These are phyloP conservation scores for Aspergillus pseudoterreus DNA, from an alignment of 2,329 filamentous ascomycete genomes.

Conservation along the genomic window DNA sequence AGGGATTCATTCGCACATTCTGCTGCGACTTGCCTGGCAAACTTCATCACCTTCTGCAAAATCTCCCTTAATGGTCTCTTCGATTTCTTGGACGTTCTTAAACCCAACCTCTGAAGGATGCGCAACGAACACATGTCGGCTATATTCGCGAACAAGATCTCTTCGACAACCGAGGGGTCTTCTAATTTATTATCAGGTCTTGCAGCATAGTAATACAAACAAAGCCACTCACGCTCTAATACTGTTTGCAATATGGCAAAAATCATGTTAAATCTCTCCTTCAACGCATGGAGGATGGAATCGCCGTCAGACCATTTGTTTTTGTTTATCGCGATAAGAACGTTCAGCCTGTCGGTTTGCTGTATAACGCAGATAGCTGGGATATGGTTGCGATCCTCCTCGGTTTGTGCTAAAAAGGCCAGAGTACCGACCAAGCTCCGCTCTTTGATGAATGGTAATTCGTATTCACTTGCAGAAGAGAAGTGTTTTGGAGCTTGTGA, in stretches of 20 bases:
- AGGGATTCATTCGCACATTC: constrained; percentile 4
- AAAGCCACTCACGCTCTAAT: neutral
- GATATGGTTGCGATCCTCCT: constrained; percentile 26
- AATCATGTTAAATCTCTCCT: neutral
- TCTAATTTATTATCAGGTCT: neutral
- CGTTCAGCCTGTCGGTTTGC: constrained; percentile 15
- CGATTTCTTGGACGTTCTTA: constrained; percentile 1
- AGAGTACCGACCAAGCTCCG: constrained; percentile 24
- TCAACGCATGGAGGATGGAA: constrained; percentile 13
- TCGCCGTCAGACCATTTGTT: constrained; percentile 10
- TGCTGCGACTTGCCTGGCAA: constrained; percentile 7
- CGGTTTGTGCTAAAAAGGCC: constrained; percentile 30
- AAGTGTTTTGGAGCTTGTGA: neutral
- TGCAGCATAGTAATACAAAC: neutral
- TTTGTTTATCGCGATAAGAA: constrained; percentile 34
- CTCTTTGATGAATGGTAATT: constrained; percentile 32
- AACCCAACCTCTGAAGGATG: neutral
- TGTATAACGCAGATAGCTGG: constrained; percentile 34
- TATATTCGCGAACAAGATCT: neutral
- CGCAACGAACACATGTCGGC: constrained; percentile 1
- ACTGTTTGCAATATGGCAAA: constrained; percentile 1
- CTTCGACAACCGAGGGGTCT: neutral
- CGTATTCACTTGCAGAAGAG: neutral
- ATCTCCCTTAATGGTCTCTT: constrained; percentile 10
- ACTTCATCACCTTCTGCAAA: constrained; percentile 6